phyloP scores from a whole-genome alignment of 2,329 filamentous ascomycete genomes.

The Aspergillus sp. region DNA sequence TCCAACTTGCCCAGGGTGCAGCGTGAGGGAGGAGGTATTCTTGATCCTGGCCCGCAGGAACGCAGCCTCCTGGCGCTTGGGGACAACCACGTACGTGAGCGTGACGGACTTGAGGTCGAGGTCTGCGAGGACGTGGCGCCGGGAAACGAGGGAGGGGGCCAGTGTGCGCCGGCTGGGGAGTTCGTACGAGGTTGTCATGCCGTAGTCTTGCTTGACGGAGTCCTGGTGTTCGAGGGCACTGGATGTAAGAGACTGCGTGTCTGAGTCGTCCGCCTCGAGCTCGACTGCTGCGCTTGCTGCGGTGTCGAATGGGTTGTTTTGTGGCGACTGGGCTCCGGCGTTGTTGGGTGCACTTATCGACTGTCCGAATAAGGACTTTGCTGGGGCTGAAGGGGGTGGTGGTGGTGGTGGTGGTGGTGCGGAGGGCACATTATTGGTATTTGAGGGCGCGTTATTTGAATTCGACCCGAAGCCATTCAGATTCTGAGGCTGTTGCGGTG shows the following conservation, averaged over 20 bases:
- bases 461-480: too few relatives aligned
- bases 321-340: not conserved
- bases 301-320: not conserved
- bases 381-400: not conserved
- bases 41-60: conserved; percentile 42
- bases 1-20: conserved; percentile 28
- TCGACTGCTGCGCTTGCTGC: not conserved
- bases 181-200: conserved; percentile 44
- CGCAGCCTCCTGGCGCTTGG: conserved; percentile 40
- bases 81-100: conserved; percentile 40
- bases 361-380: not conserved
- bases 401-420: not conserved
- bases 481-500: too few relatives aligned
- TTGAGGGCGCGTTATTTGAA: too few relatives aligned
- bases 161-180: conserved; percentile 40
- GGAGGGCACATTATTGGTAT: too few relatives aligned
- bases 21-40: conserved; percentile 35
- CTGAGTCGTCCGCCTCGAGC: conserved; percentile 14
- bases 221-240: conserved; percentile 27
- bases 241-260: conserved; percentile 13
- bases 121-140: conserved; percentile 41
- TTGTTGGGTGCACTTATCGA: not conserved
- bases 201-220: conserved; percentile 39
- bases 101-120: conserved; percentile 34
- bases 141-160: conserved; percentile 31